Percentiles rank a stretch among this genome's conserved stretches.
These are phyloP conservation scores for Plicaturopsis crispa DNA, from an alignment of 768 basidiomycete genomes.

Conservation along the genomic window DNA sequence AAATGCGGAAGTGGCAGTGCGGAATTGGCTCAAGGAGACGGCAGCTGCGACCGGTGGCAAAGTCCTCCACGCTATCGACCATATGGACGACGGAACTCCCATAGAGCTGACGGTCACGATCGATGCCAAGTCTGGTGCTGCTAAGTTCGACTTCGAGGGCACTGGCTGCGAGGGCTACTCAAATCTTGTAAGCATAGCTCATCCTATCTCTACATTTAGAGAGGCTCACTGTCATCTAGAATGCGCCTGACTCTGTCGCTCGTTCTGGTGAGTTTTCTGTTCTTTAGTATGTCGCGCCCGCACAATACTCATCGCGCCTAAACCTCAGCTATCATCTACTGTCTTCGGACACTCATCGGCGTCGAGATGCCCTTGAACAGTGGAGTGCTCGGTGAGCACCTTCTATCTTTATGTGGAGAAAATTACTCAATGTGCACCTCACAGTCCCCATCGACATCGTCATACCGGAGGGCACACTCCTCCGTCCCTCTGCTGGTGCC, in stretches of 20 bases:
- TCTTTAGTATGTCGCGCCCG: too few relatives aligned
- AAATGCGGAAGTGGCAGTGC: constrained; percentile 3
- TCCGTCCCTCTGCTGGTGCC: constrained; percentile 1
- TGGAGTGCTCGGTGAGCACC: constrained; percentile 1
- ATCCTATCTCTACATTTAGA: not conserved
- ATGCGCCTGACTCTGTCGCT: constrained; percentile 1
- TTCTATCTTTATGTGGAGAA: not conserved
- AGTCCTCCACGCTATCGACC: constrained; percentile 2
- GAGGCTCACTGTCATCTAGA: constrained; percentile 1
- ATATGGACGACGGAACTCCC: constrained; percentile 1
- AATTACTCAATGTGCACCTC: not conserved
- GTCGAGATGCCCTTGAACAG: constrained; percentile 1
- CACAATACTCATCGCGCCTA: too few relatives aligned
- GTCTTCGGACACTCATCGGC: constrained; percentile 1
- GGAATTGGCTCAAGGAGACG: not conserved
- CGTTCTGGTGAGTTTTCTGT: too few relatives aligned
- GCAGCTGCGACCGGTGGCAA: not conserved
- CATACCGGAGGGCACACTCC: constrained; percentile 1
- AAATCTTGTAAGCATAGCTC: not conserved
- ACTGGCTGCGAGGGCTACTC: constrained; percentile 2
- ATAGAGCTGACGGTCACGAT: constrained; percentile 1
- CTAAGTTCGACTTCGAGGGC: constrained; percentile 3
- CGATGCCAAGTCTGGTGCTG: not conserved
- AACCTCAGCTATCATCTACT: constrained; percentile 5
- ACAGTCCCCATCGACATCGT: not conserved